Evolutionary conservation across 2,329 filamentous ascomycete species (phyloP), one percentile per base, ranked within the genome.

Genomic region (Grosmannia huntii): DNA sequence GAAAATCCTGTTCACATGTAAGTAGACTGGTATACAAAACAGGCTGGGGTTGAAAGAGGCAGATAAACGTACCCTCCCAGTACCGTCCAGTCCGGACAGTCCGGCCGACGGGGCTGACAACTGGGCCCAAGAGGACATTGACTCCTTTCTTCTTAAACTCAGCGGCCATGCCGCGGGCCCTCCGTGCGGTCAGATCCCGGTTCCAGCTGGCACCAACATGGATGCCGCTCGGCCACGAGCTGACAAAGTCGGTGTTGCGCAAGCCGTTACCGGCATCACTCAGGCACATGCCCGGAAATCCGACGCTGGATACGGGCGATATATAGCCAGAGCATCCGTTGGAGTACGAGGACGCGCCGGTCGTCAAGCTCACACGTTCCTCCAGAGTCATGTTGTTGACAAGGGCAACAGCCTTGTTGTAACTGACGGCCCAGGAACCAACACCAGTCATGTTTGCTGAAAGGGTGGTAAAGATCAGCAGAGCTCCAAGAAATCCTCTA

Each of bases 91-190:
- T 79, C 23, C 76, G 73, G 1, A 82, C 79, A 53, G 83, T 75
- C 3, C 83, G 75, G 11, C 85, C 84, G 0, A 85, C 66, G 0
- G 84, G 83, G 0, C 84, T 83, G 59, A 89, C 83, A 0, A 88
- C 88, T 2, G 90, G 90, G 0, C 89, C 90, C 7, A 95, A 76
- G 58, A 86, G 79, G 19, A 94, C 78, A 67, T 95, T 87, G 33
- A 90, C 82, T 52, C 90, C 90, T 69, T 95, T 95, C 50, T 73
- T 81, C 60, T 78, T 80, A 68, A 89, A 88, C 69, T 95, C 90
- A 57, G 77, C 74, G 6, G 85, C 90, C 85, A 95, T 90, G 53
- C 84, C 85, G 57, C 79, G 72, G 28, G 84, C 89, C 54, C 89
- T 81, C 55, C 77, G 73, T 65, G 82, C 82, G 60, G 87, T 82